A percentile compares a stretch with the other conserved stretches of the same genome.
phyloP scores from a whole-genome alignment of 345 rosid species.

The Nasturtium officinale region DNA sequence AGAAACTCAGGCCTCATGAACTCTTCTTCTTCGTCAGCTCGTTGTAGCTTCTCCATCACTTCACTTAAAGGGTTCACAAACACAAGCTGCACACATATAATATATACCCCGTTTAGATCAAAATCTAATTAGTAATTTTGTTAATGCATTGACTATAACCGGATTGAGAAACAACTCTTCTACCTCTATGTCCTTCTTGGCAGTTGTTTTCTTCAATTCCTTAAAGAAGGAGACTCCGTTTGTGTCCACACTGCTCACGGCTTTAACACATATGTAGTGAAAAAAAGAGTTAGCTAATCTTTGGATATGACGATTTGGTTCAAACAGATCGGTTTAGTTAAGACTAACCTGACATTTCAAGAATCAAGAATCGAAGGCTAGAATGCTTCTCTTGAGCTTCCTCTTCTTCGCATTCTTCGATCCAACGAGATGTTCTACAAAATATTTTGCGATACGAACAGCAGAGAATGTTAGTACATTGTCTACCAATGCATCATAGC shows the following conservation, averaged over 20 bases:
- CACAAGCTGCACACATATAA: slow-evolving; percentile 59
- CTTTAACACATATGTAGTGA: slow-evolving; percentile 42
- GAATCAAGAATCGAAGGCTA: slow-evolving; percentile 56
- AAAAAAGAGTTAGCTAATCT: slow-evolving; percentile 6
- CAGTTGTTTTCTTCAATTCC: slow-evolving; percentile 66
- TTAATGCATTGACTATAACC: not conserved
- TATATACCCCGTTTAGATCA: not conserved
- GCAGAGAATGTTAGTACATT: slow-evolving; percentile 7
- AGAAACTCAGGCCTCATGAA: slow-evolving; percentile 59
- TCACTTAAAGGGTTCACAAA: slow-evolving; percentile 90
- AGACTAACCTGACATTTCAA: slow-evolving; percentile 73
- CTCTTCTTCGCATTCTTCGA: slow-evolving; percentile 71
- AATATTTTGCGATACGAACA: not conserved
- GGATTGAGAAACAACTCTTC: slow-evolving; percentile 12
- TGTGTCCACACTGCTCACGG: slow-evolving; percentile 83
- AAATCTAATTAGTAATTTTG: not conserved
- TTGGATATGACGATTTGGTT: not conserved
- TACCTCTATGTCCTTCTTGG: slow-evolving; percentile 62
- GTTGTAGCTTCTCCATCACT: slow-evolving; percentile 80
- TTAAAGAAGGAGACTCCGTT: slow-evolving; percentile 70
- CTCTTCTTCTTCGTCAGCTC: slow-evolving; percentile 55
- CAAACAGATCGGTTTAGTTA: not conserved
- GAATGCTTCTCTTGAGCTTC: slow-evolving; percentile 57
- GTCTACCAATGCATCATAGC: not conserved
- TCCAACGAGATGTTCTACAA: slow-evolving; percentile 75